Evolutionary conservation across 257 asterid genomes (phyloP).

Genomic region (Solanum dulcamara): DNA sequence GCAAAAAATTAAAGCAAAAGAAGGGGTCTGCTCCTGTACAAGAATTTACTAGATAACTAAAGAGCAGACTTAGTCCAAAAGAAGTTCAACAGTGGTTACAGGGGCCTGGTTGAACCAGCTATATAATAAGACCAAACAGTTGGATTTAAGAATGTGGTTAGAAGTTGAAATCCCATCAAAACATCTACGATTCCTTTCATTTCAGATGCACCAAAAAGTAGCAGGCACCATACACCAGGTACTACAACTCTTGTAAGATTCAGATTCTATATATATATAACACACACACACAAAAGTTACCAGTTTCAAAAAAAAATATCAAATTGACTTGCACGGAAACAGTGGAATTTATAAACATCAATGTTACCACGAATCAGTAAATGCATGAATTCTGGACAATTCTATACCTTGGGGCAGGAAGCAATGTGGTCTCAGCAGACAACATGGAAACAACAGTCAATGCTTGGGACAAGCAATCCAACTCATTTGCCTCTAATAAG

Average conservation of each 20-base stretch:
- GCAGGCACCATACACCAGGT: no score
- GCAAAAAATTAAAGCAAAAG: no score
- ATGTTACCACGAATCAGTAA: neutral
- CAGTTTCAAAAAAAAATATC: neutral
- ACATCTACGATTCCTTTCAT: no score
- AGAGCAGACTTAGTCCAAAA: no score
- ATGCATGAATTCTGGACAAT: neutral
- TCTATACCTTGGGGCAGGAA: slow-evolving; percentile 55
- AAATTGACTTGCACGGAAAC: neutral
- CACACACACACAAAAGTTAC: neutral
- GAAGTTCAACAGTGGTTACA: no score
- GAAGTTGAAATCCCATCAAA: no score
- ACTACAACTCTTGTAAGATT: neutral
- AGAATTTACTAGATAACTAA: no score
- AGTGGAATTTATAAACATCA: neutral
- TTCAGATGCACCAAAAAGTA: no score
- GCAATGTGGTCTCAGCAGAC: slow-evolving; percentile 84
- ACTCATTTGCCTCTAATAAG: slow-evolving; percentile 80
- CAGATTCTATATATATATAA: neutral
- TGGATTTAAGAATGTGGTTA: no score
- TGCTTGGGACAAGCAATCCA: slow-evolving; percentile 76
- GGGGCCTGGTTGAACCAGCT: no score
- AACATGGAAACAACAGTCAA: slow-evolving; percentile 89
- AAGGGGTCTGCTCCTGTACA: no score
- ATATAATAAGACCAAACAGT: no score